Percentiles rank a stretch among this genome's conserved stretches.
Conservation (phyloP, 495 filamentous ascomycete species). For the Hypoxylon trugodes region DNA sequence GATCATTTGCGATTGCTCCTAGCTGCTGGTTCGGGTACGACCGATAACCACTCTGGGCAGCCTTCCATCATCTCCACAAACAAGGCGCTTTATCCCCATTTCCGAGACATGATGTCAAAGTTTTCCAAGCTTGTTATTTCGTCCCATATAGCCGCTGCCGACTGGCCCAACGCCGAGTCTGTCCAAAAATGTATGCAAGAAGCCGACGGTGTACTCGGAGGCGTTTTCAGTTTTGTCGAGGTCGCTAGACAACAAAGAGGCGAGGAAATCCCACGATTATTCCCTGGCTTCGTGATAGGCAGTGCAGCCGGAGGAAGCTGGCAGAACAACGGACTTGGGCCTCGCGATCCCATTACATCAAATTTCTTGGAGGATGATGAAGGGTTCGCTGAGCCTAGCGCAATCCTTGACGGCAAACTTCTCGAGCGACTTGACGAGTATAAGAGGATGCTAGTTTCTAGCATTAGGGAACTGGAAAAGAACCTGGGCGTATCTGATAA, state of each 20-base stretch:
- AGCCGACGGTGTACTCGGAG: conserved; percentile 91
- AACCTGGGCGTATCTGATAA: conserved; percentile 78
- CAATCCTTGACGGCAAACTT: conserved; percentile 74
- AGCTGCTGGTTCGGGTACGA: conserved; percentile 93
- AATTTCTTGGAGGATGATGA: conserved; percentile 90
- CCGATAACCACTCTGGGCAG: conserved; percentile 97
- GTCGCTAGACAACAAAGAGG: conserved; percentile 91
- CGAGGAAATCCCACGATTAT: conserved; percentile 85
- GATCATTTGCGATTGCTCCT: conserved; percentile 94
- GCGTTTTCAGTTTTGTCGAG: conserved; percentile 94
- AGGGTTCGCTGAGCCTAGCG: conserved; percentile 73
- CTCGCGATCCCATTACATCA: conserved; percentile 71
- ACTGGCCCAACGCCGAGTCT: conserved; percentile 88
- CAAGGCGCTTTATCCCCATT: conserved; percentile 94
- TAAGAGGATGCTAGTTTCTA: conserved; percentile 78
- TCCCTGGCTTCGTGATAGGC: conserved; percentile 89
- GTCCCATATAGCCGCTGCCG: conserved; percentile 96
- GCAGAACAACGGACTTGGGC: conserved; percentile 85
- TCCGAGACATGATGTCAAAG: conserved; percentile 98
- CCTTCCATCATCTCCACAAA: conserved; percentile 99
- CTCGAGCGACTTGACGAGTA: conserved; percentile 86
- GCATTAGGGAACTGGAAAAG: conserved; percentile 86
- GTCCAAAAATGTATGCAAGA: conserved; percentile 93
- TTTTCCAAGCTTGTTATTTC: conserved; percentile 98
- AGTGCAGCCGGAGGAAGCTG: conserved; percentile 86